phyloP scores from a whole-genome alignment of 257 asterid genomes.

The Solanum phureja region DNA sequence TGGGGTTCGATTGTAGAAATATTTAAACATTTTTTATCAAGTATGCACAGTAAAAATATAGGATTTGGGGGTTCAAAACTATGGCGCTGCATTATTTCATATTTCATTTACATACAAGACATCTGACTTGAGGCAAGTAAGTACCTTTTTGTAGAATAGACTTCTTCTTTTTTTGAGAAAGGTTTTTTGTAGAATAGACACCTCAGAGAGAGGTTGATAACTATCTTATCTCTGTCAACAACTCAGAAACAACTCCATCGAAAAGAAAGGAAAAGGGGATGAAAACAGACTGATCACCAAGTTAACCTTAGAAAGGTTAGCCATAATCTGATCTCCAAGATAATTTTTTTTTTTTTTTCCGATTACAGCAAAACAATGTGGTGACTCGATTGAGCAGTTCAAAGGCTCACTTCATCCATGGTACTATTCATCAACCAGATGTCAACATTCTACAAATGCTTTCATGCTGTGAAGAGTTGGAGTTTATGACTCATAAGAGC shows the following conservation, averaged over 20 bases:
- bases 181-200: neutral
- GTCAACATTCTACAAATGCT: neutral
- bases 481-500: neutral
- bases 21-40: neutral
- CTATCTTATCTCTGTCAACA: neutral
- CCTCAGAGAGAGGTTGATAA: neutral
- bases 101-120: neutral
- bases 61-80: neutral
- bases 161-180: neutral
- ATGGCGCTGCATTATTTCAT: neutral
- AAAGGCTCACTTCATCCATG: neutral
- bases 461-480: neutral
- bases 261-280: neutral
- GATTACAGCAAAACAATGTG: neutral
- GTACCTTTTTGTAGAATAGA: neutral
- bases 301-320: neutral
- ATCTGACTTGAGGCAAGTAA: neutral
- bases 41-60: neutral
- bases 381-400: neutral
- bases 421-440: neutral
- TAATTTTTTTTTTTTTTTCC: neutral
- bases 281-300: neutral
- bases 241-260: neutral
- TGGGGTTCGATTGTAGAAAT: neutral
- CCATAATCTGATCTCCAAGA: neutral